A percentile compares a stretch with the other conserved stretches of the same genome.
Conservation (phyloP, 208 protist genomes). For the Leishmania braziliensis region DNA sequence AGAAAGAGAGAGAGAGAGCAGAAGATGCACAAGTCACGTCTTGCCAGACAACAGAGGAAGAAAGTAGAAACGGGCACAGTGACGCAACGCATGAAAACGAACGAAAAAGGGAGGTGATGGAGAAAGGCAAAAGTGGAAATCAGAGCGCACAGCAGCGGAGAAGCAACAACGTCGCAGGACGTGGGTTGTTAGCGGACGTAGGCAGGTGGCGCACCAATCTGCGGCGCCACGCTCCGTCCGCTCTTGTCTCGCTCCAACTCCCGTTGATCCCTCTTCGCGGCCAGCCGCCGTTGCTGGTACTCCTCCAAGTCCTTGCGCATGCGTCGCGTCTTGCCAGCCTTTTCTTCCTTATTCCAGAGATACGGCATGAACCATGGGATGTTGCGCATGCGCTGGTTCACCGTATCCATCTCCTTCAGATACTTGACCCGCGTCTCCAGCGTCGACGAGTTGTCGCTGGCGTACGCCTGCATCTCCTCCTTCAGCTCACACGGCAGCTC, state of each 20-base stretch:
- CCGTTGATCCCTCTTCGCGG: slow-evolving; percentile 34
- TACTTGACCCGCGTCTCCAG: slow-evolving; percentile 88
- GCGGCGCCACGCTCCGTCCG: slow-evolving; percentile 58
- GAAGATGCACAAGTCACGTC: background rate
- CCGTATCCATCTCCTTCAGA: slow-evolving; percentile 89
- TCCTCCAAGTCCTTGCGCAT: slow-evolving; percentile 83
- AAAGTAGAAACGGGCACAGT: background rate
- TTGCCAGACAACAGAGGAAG: background rate
- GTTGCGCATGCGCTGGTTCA: slow-evolving; percentile 89
- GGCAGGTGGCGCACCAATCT: slow-evolving; percentile 71
- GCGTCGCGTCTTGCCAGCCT: slow-evolving; percentile 57
- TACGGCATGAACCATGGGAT: slow-evolving; percentile 95
- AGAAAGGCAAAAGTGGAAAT: background rate
- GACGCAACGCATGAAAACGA: background rate
- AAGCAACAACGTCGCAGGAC: background rate
- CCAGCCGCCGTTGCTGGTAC: slow-evolving; percentile 54
- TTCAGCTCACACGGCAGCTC: slow-evolving; percentile 77
- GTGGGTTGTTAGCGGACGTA: slow-evolving; percentile 57
- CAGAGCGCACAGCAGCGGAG: background rate
- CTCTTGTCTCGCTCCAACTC: slow-evolving; percentile 22
- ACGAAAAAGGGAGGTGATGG: background rate
- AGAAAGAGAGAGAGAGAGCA: background rate
- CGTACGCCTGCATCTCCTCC: slow-evolving; percentile 70
- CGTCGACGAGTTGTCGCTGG: slow-evolving; percentile 65
- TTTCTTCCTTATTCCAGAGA: slow-evolving; percentile 92